Evolutionary conservation across 257 asterid genomes (phyloP), one percentile per base, ranked within the genome.

Genomic region (Knoxia roxburghii): DNA sequence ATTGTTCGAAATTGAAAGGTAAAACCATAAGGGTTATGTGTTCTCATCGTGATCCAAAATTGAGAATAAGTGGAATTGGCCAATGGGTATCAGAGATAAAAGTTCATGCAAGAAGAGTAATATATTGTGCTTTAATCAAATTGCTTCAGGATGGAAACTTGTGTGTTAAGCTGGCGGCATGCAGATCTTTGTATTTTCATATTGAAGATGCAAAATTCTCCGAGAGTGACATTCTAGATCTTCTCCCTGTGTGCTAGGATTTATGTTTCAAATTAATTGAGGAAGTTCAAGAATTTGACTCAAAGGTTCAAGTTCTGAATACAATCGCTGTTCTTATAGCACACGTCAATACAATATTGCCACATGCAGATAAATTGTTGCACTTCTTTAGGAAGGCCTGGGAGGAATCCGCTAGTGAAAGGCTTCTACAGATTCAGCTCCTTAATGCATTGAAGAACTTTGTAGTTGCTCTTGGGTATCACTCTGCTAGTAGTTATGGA

Each of bases 81-180:
- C 99, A 90, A 66, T 94, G 99, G 99, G 96, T 94, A 81, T 94
- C 99, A 17, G 99, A 94, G 96, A 98, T 94, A 88, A 94, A 87
- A 81, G 91, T 83, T 68, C 96, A 90, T 70, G 87, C 92, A 58
- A 90, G 88, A 78, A 76, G 94, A 70, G 86, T 88, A 45, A 98
- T 94, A 30, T 94, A 90, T 77, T 90, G 96, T 72, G 93, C 98
- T 76, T 77, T 94, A 75, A 82, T 91, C 81, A 85, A 83, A 82
- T 80, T 94, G 86, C 95, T 94, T 79, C 98, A 85, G 86, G 87
- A 84, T 74, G 74, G 76, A 69, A 98, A 94, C 77, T 81, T 94
- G 80, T 94, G 98, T 70, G 98, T 94, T 72, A 85, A 94, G 98
- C 83, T 94, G 79, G 95, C 97, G 33, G 96, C 99, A 69, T 77